A percentile compares a stretch with the other conserved stretches of the same genome.
Conservation (phyloP, 768 basidiomycete species). For the Suillus placidus region DNA sequence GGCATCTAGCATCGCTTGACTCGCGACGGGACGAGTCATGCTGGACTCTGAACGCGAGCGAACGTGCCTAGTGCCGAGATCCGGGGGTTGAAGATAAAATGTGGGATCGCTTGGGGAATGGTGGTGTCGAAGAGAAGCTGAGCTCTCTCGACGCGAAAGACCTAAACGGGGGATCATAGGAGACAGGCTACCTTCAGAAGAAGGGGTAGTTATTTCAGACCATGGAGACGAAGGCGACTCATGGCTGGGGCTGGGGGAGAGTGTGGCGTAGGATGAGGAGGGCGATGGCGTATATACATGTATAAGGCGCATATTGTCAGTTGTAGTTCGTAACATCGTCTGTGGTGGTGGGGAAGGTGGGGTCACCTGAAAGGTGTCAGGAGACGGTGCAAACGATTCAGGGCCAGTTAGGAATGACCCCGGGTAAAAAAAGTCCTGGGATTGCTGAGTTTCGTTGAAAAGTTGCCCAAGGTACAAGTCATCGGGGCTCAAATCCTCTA, state of each 20-base stretch:
- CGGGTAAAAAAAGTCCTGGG: background rate
- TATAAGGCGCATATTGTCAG: background rate
- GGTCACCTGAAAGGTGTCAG: conserved; percentile 12
- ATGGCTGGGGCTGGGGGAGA: conserved; percentile 25
- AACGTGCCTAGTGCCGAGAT: conserved; percentile 6
- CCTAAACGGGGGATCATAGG: conserved; percentile 6
- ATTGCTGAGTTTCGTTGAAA: background rate
- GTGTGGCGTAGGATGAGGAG: conserved; percentile 26
- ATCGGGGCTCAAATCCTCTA: background rate
- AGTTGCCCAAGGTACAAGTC: background rate
- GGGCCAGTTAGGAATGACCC: conserved; percentile 13
- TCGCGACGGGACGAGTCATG: conserved; percentile 25
- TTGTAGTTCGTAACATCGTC: background rate
- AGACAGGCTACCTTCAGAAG: conserved; percentile 10
- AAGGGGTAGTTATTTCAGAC: conserved; percentile 26
- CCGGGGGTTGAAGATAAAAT: conserved; percentile 1
- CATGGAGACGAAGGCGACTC: conserved; percentile 15
- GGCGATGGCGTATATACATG: conserved; percentile 23
- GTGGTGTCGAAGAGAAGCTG: background rate
- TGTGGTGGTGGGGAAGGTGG: background rate
- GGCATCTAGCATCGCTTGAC: conserved; percentile 36
- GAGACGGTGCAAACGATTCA: background rate
- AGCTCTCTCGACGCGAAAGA: background rate
- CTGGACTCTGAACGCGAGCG: conserved; percentile 25
- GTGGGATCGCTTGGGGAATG: conserved; percentile 11